A percentile compares a stretch with the other conserved stretches of the same genome.
These are phyloP conservation scores for Rhizopus stolonifer DNA, from an alignment of 371 early-diverging fungal genomes.

Conservation along the genomic window DNA sequence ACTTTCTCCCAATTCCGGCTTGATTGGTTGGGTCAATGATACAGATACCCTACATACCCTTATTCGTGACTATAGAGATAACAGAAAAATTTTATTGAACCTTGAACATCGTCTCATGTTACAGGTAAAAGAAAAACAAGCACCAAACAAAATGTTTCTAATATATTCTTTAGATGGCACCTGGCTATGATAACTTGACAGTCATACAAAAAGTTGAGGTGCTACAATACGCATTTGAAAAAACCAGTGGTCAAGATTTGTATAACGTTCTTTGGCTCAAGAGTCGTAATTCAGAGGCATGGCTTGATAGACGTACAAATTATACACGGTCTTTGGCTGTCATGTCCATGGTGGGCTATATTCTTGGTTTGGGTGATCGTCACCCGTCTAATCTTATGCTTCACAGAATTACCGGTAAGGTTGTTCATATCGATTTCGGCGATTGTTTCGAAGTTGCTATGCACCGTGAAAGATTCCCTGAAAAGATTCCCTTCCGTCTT, in stretches of 20 bases:
- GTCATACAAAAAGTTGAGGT: slow-evolving; percentile 95
- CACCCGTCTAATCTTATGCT: slow-evolving; percentile 98
- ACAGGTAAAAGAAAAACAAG: slow-evolving; percentile 35
- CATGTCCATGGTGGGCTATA: slow-evolving; percentile 99
- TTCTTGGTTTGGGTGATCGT: slow-evolving; percentile 96
- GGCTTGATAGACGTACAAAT: slow-evolving; percentile 95
- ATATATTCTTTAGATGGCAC: slow-evolving; percentile 71
- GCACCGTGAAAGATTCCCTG: slow-evolving; percentile 97
- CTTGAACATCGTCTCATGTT: slow-evolving; percentile 95
- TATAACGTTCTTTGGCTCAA: slow-evolving; percentile 96
- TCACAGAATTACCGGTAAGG: slow-evolving; percentile 90
- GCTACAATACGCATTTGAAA: slow-evolving; percentile 93
- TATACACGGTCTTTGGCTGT: slow-evolving; percentile 96
- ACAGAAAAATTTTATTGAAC: slow-evolving; percentile 83
- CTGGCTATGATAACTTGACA: slow-evolving; percentile 91
- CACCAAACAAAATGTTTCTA: neutral
- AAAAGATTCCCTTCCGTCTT: slow-evolving; percentile 96
- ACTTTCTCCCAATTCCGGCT: slow-evolving; percentile 95
- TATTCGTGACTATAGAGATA: slow-evolving; percentile 89
- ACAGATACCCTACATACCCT: slow-evolving; percentile 92
- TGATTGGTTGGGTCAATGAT: slow-evolving; percentile 97
- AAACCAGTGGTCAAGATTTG: slow-evolving; percentile 94
- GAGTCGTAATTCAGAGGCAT: slow-evolving; percentile 92
- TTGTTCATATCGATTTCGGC: slow-evolving; percentile 99
- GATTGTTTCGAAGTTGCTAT: slow-evolving; percentile 99